These are phyloP conservation scores for Albifimbria verrucaria DNA, from an alignment of 2,329 filamentous ascomycete species.

Conservation along the genomic window DNA sequence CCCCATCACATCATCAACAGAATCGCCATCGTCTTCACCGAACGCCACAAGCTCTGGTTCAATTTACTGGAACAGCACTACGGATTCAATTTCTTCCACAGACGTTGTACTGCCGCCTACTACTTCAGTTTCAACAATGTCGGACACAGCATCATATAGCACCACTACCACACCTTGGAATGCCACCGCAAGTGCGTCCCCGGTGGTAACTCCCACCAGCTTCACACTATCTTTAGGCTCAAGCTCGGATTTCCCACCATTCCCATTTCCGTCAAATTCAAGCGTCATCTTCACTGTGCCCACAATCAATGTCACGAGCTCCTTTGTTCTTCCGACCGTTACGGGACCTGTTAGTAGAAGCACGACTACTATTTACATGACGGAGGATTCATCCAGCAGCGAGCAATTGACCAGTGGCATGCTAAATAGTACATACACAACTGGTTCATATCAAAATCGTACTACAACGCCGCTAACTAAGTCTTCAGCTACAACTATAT, in stretches of 20 bases:
- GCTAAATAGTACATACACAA: background rate
- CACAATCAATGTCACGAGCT: background rate
- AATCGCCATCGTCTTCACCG: background rate
- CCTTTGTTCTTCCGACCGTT: no score
- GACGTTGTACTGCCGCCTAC: background rate
- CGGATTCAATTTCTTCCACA: background rate
- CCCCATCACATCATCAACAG: no score
- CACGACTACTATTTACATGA: background rate
- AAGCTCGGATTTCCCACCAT: background rate
- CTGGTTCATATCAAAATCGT: background rate
- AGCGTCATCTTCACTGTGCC: background rate
- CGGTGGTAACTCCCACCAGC: background rate
- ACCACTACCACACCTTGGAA: background rate
- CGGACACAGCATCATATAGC: background rate
- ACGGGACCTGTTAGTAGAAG: background rate
- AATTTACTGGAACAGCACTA: background rate
- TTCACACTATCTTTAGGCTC: background rate
- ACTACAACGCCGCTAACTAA: background rate
- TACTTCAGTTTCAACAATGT: background rate
- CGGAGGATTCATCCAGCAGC: background rate
- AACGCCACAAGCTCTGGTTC: background rate
- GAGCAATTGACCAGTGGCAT: background rate
- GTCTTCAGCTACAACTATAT: background rate
- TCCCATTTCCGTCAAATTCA: background rate
- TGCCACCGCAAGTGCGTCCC: no score